These are phyloP conservation scores for Hygrophoropsis aurantiaca DNA, from an alignment of 768 basidiomycete species.

Conservation along the genomic window DNA sequence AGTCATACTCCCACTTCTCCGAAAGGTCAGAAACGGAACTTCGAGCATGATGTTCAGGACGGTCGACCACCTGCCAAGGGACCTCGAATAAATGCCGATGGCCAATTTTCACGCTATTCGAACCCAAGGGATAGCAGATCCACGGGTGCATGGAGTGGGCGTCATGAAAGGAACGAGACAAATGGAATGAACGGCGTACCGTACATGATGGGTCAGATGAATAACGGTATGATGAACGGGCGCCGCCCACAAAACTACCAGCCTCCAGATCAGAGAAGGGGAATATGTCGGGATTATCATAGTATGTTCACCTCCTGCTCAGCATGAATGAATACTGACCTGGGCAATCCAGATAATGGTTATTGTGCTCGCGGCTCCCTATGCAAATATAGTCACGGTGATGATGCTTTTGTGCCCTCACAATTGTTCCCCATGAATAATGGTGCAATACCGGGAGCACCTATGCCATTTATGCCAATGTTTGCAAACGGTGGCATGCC, in stretches of 20 bases:
- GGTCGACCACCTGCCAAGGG: slow-evolving; percentile 66
- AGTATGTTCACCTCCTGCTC: slow-evolving; percentile 54
- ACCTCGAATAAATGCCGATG: slow-evolving; percentile 62
- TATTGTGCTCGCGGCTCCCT: slow-evolving; percentile 86
- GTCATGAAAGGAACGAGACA: slow-evolving; percentile 27
- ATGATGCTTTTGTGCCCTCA: slow-evolving; percentile 78
- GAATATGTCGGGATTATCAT: slow-evolving; percentile 89
- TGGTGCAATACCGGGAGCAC: slow-evolving; percentile 34
- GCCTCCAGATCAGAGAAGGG: slow-evolving; percentile 71
- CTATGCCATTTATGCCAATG: slow-evolving; percentile 70
- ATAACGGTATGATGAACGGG: slow-evolving; percentile 32
- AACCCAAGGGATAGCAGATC: slow-evolving; percentile 41
- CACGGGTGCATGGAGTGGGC: slow-evolving; percentile 41
- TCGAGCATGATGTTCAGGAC: slow-evolving; percentile 62
- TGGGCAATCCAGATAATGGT: slow-evolving; percentile 65
- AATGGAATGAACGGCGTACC: slow-evolving; percentile 11
- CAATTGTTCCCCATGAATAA: slow-evolving; percentile 62
- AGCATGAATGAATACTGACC: slow-evolving; percentile 8
- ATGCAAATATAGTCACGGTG: slow-evolving; percentile 93
- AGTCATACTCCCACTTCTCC: slow-evolving; percentile 47
- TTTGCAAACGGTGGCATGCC: slow-evolving; percentile 57
- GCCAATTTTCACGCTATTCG: slow-evolving; percentile 64
- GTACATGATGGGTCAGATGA: slow-evolving; percentile 25
- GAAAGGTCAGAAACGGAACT: slow-evolving; percentile 64
- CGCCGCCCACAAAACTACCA: slow-evolving; percentile 61